Percentiles rank a stretch among this genome's conserved stretches.
These are phyloP conservation scores for Aspergillus carbonarius DNA, from an alignment of 2,329 filamentous ascomycete species.

Conservation along the genomic window DNA sequence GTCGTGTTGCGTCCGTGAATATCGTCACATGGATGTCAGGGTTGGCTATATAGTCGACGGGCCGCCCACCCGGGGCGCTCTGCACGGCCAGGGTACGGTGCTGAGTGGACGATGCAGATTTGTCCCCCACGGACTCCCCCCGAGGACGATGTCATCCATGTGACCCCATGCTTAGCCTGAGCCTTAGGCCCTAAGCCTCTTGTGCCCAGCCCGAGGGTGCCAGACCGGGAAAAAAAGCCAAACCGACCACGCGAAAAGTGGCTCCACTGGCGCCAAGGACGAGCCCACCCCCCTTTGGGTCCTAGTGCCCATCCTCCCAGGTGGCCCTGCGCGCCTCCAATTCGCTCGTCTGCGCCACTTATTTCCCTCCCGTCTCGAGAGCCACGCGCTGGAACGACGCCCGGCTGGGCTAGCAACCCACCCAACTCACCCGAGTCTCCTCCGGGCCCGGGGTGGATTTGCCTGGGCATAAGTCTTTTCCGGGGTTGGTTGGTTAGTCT, in stretches of 20 bases:
- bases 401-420: not conserved
- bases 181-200: not conserved
- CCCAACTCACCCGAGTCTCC: not conserved
- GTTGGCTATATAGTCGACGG: not conserved
- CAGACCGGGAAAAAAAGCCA: not conserved
- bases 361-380: not conserved
- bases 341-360: not conserved
- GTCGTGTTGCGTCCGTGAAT: not conserved
- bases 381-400: not conserved
- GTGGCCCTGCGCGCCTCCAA: not conserved
- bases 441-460: not conserved
- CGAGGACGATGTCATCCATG: not conserved
- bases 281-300: not conserved
- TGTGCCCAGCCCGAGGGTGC: not conserved
- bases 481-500: not conserved
- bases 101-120: not conserved
- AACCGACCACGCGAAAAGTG: conserved; percentile 3
- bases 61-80: not conserved
- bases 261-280: conserved; percentile 2
- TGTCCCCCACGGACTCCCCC: not conserved
- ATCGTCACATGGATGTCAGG: not conserved
- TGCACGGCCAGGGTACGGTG: not conserved
- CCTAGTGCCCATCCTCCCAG: not conserved
- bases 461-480: conserved; percentile 7
- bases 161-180: not conserved